Evolutionary conservation across 2,329 filamentous ascomycete species (phyloP).

Genomic region (Tolypocladium guangdongense): DNA sequence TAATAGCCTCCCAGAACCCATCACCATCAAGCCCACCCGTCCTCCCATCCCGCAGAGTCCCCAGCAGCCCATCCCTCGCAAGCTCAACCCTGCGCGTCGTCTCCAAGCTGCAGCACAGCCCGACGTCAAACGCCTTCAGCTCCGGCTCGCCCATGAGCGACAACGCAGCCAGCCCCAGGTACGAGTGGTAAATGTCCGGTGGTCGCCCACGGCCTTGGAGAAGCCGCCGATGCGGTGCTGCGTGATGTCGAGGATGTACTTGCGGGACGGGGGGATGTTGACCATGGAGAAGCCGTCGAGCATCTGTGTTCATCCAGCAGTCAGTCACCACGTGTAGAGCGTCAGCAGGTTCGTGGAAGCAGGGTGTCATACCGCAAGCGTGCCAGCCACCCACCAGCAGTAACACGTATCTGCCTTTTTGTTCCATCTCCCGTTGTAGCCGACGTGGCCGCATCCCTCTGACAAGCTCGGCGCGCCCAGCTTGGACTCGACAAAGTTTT

Average conservation of each 20-base stretch:
- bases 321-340: neutral
- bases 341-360: conserved; percentile 21
- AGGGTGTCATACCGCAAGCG: conserved; percentile 35
- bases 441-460: conserved; percentile 40
- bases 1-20: conserved; percentile 14
- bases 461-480: conserved; percentile 24
- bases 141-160: conserved; percentile 60
- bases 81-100: conserved; percentile 37
- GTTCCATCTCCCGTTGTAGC: conserved; percentile 84
- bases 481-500: conserved; percentile 23
- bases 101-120: conserved; percentile 61
- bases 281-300: conserved; percentile 48
- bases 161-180: conserved; percentile 73
- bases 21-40: conserved; percentile 9
- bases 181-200: conserved; percentile 80
- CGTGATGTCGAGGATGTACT: conserved; percentile 74
- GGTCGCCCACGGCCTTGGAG: conserved; percentile 56
- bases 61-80: conserved; percentile 30
- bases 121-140: conserved; percentile 61
- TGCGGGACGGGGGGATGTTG: conserved; percentile 48
- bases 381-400: conserved; percentile 77
- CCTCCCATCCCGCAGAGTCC: neutral
- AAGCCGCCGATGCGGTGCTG: conserved; percentile 81
- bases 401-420: conserved; percentile 95
- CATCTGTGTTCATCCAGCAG: conserved; percentile 31